A percentile compares a stretch with the other conserved stretches of the same genome.
Evolutionary conservation across 352 stramenopile genomes (phyloP).

Genomic region (Phytophthora brassicae): DNA sequence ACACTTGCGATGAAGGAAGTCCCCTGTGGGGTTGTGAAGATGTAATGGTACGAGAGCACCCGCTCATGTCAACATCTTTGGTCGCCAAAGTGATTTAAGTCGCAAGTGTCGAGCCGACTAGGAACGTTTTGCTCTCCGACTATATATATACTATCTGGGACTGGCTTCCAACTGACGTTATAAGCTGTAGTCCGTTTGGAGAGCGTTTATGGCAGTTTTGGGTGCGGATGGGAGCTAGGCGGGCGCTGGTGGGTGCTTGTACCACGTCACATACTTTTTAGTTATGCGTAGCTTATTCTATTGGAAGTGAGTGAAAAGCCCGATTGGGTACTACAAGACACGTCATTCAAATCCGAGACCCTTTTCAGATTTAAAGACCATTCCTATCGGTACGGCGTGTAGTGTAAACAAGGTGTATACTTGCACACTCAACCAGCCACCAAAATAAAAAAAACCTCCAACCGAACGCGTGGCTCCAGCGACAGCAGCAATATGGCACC

Average conservation of each 20-base stretch:
- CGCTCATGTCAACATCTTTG: too few species aligned
- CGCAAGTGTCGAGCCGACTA: too few species aligned
- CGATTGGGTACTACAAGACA: neutral
- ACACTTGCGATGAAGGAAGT: too few species aligned
- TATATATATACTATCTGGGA: neutral
- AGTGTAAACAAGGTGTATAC: neutral
- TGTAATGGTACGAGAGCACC: too few species aligned
- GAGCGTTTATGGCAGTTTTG: too few species aligned
- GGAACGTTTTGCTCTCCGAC: too few species aligned
- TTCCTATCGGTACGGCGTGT: neutral
- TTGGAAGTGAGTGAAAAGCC: too few species aligned
- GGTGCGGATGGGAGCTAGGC: neutral
- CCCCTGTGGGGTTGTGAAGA: too few species aligned
- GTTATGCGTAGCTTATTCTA: too few species aligned
- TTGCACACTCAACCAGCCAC: neutral
- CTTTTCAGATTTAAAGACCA: too few species aligned
- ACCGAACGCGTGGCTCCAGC: neutral
- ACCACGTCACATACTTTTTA: constrained; percentile 2
- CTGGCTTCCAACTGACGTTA: neutral
- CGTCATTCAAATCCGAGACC: too few species aligned
- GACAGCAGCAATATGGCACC: neutral
- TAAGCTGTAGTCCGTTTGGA: neutral
- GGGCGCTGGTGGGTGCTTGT: neutral
- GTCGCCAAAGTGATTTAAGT: too few species aligned
- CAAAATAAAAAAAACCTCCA: neutral